Evolutionary conservation across 108 stramenopile species (phyloP).

Genomic region (Skeletonema tropicum): DNA sequence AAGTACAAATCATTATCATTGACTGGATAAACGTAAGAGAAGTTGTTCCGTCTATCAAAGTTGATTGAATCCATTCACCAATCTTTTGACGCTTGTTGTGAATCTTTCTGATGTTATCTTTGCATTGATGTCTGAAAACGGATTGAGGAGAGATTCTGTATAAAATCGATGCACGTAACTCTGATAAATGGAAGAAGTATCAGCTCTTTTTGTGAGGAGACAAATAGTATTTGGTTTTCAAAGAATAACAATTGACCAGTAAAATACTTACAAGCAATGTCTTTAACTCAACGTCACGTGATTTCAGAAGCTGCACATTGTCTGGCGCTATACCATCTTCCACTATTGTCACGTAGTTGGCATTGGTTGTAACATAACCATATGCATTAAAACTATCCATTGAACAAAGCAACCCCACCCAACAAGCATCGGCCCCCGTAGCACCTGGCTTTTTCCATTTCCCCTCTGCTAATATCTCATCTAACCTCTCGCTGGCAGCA

Average conservation of each 20-base stretch:
- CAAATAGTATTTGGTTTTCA: too few relatives aligned
- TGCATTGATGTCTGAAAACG: constrained; percentile 22
- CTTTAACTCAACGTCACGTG: constrained; percentile 36
- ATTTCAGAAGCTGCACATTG: constrained; percentile 26
- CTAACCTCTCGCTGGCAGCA: constrained; percentile 27
- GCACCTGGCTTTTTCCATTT: constrained; percentile 28
- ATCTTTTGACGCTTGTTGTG: constrained; percentile 10
- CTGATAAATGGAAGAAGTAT: neutral
- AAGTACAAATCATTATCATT: too few relatives aligned
- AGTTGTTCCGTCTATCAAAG: neutral
- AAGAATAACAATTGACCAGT: too few relatives aligned
- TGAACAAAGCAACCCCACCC: constrained; percentile 35
- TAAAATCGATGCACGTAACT: constrained; percentile 30
- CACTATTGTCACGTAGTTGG: constrained; percentile 25
- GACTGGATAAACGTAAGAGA: neutral
- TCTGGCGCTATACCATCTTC: constrained; percentile 38
- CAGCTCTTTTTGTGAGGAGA: neutral
- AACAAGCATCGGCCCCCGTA: constrained; percentile 40
- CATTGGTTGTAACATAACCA: constrained; percentile 49
- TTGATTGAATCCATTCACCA: constrained; percentile 25
- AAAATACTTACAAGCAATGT: constrained; percentile 26
- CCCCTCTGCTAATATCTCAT: constrained; percentile 35
- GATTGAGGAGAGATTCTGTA: constrained; percentile 43
- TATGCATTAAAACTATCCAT: constrained; percentile 38
- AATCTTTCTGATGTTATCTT: constrained; percentile 45